Evolutionary conservation across 2,329 filamentous ascomycete genomes (phyloP), one percentile per base, ranked within the genome.

Genomic region (Ophiocordyceps polyrhachis-furcata): DNA sequence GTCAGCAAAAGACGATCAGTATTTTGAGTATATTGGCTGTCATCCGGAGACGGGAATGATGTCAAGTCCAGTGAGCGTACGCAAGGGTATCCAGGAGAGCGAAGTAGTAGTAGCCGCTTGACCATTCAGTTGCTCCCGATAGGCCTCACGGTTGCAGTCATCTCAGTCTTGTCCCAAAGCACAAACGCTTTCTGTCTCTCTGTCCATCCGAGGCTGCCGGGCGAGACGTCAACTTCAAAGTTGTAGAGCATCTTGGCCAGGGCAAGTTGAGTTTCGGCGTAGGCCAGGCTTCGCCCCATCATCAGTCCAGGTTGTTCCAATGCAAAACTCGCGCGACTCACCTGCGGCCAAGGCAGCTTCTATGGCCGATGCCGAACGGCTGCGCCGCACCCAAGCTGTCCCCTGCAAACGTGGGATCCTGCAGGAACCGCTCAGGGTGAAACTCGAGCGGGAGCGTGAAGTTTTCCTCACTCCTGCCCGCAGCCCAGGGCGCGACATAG

Each of bases 271-370:
- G 17, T n/a, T 23, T 46, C 44, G 13, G 37, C 44, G n/a, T 40
- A 41, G 1, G 45, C 45, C 42, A 46, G 68, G 15, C 41, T 42
- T 38, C 4, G 17, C 4, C 14, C 21, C 4, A 23, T 23, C 4
- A 25, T 25, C 40, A 23, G 9, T 7, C 4, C 12, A 20, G 15
- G n/a, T n/a, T n/a, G n/a, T n/a, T n/a, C n/a, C n/a, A n/a, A n/a
- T n/a, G n/a, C n/a, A n/a, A n/a, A n/a, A n/a, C n/a, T n/a, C n/a
- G n/a, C n/a, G n/a, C n/a, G n/a, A n/a, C n/a, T n/a, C 25, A 42
- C 66, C 70, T 71, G 49, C 59, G 61, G 2, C 69, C 70, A 21
- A 73, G 57, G 45, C 70, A 74, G 43, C 70, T 68, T 3, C 69
- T 55, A 2, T 69, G 62, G 0, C 70, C 69, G 1, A 65, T 35